Evolutionary conservation across 2,329 filamentous ascomycete genomes (phyloP).

Genomic region (Blastomyces percursus): DNA sequence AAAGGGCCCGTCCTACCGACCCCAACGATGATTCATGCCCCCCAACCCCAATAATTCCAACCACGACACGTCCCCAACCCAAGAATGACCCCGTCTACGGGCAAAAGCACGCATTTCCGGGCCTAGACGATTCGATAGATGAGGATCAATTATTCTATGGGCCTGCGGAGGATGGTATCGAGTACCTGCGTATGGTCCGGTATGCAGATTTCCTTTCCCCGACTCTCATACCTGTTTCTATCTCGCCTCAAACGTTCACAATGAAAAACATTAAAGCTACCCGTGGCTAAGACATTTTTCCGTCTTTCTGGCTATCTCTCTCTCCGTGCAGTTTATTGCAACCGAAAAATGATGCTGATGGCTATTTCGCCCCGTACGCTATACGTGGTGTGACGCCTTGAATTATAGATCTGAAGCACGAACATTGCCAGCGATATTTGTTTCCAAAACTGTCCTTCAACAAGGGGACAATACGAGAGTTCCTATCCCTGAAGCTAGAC

Average conservation of each 20-base stretch:
- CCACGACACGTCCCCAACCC: conserved; percentile 24
- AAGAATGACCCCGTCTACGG: conserved; percentile 55
- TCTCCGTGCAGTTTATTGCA: not conserved
- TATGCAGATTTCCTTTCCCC: conserved; percentile 29
- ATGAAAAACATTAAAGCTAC: not conserved
- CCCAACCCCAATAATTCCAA: conserved; percentile 10
- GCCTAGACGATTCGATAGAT: conserved; percentile 40
- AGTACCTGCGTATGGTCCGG: conserved; percentile 61
- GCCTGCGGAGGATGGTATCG: conserved; percentile 55
- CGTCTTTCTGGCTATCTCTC: not conserved
- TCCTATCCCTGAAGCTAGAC: conserved; percentile 20
- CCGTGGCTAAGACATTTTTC: not conserved
- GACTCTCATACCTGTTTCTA: conserved; percentile 21
- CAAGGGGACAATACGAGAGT: conserved; percentile 20
- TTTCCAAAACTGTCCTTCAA: conserved; percentile 7
- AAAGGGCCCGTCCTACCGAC: not conserved
- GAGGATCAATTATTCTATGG: conserved; percentile 55
- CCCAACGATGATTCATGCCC: conserved; percentile 4
- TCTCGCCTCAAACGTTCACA: conserved; percentile 6
- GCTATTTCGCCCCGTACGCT: conserved; percentile 4
- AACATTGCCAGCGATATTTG: conserved; percentile 14
- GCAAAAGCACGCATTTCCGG: conserved; percentile 60
- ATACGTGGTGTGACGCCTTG: not conserved
- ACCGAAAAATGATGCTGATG: conserved; percentile 3
- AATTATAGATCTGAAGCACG: conserved; percentile 16